phyloP scores from a whole-genome alignment of 768 basidiomycete species.

The Agaricus blazei region DNA sequence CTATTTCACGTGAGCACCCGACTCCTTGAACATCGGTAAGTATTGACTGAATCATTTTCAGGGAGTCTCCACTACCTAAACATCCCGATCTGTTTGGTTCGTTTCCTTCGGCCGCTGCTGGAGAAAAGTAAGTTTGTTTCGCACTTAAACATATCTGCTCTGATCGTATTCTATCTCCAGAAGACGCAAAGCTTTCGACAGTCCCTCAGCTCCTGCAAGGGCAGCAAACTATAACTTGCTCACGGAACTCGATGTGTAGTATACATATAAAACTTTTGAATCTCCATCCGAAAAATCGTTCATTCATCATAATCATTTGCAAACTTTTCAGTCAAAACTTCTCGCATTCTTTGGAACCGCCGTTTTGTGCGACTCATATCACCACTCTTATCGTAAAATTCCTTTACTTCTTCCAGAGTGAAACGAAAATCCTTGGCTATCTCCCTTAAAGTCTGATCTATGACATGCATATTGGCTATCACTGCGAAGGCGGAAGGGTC shows the following conservation, averaged over 20 bases:
- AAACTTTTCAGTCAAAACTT: conserved; percentile 35
- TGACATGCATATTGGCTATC: conserved; percentile 49
- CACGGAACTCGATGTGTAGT: conserved; percentile 53
- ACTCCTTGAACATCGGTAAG: not conserved
- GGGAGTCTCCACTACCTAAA: conserved; percentile 92
- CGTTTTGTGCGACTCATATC: conserved; percentile 62
- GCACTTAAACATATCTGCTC: not conserved
- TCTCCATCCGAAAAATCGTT: not conserved
- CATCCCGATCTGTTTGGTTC: conserved; percentile 94
- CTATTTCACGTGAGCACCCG: conserved; percentile 72
- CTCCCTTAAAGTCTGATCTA: conserved; percentile 58
- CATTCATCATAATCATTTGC: conserved; percentile 20
- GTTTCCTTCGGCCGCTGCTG: conserved; percentile 94
- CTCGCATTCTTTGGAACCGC: conserved; percentile 68
- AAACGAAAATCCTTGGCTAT: conserved; percentile 71
- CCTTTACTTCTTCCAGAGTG: conserved; percentile 71
- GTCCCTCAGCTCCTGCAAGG: conserved; percentile 75
- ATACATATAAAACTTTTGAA: conserved; percentile 6
- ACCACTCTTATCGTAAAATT: conserved; percentile 69
- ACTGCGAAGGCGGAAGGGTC: conserved; percentile 29
- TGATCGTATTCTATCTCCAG: conserved; percentile 30
- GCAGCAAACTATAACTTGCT: conserved; percentile 64
- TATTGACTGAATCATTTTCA: conserved; percentile 22
- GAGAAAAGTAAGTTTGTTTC: conserved; percentile 69
- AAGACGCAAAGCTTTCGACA: conserved; percentile 71